Base-by-base conservation (phyloP, 202 grass and related monocot species). In the Musa balbisiana region DNA sequence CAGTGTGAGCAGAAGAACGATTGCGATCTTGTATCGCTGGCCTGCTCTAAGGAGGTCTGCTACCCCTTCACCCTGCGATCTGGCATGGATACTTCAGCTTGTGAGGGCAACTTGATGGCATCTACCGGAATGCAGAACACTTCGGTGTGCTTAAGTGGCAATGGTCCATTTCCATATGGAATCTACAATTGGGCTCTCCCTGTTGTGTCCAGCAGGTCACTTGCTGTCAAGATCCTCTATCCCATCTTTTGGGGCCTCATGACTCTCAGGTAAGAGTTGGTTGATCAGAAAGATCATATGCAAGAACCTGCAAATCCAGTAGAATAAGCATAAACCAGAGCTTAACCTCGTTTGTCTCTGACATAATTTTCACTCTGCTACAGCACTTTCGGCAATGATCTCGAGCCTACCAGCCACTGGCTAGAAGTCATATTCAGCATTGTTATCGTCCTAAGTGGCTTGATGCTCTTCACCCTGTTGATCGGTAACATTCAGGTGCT, bases 191-290 rank as follows among this genome's bases (percentile, higher is more conserved):
- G 85, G 33, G 94, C 94, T 72, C 91, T 98, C 52, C 94, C 94
- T 71, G 94, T 98, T 67, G 91, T 98, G 66, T 98, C 94, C 2
- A 98, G 91, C 78, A 90, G 87, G 80, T 94, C 88, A 3, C 87
- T 98, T 76, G 83, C 87, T 60, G 85, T 98, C 27, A 98, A 98
- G 79, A 90, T 90, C 62, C 88, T 98, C 55, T 98, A 94, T 72
- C 94, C 94, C 51, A 98, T 98, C 85, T 98, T 98, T 64, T 98
- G 94, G 94, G 94, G 94, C 54, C 94, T 98, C 16, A 98, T 98
- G 88, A 90, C 90, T 56, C 91, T 98, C 60, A 98, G 94, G 91
- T 98, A 88, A 33, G 29, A 76, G 63, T 13, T 33, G 29, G 17
- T 10, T 13, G 8, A 12, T 33, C 29, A 33, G 29, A 33, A 33